phyloP scores from a whole-genome alignment of 257 asterid genomes.

The Pogostemon cablin region DNA sequence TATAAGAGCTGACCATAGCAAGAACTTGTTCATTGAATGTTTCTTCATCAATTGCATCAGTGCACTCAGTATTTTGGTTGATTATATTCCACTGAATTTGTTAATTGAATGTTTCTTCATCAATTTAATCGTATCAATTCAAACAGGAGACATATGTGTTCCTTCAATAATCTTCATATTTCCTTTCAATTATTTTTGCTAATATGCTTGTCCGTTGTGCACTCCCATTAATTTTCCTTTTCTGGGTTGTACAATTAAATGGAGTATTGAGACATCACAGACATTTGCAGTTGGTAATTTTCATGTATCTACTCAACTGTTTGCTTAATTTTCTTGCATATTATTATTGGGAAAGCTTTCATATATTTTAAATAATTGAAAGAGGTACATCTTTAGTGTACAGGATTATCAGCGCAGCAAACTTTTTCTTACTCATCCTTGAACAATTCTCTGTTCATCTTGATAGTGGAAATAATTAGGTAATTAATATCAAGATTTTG shows the following conservation, averaged over 20 bases:
- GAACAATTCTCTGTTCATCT: neutral
- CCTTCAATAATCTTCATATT: neutral
- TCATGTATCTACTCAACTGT: slow-evolving; percentile 27
- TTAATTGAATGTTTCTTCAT: no score
- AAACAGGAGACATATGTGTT: no score
- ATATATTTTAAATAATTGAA: neutral
- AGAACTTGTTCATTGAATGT: no score
- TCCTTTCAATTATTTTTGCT: slow-evolving; percentile 13
- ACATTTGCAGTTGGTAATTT: slow-evolving; percentile 88
- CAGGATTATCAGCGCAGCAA: neutral
- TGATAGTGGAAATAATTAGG: neutral
- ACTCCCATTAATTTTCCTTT: slow-evolving; percentile 30
- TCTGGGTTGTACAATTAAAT: slow-evolving; percentile 40
- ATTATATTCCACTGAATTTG: no score
- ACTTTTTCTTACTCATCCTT: slow-evolving; percentile 4
- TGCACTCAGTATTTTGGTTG: no score
- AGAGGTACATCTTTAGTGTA: slow-evolving; percentile 2
- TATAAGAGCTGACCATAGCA: no score
- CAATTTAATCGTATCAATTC: no score
- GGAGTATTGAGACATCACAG: slow-evolving; percentile 91
- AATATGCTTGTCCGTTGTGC: neutral
- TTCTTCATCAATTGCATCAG: no score
- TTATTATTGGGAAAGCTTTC: neutral
- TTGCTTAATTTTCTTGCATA: slow-evolving; percentile 4
- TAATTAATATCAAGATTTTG: neutral